Evolutionary conservation across 2,329 filamentous ascomycete genomes (phyloP), one percentile per base, ranked within the genome.

Genomic region (Dactylellina sp.): DNA sequence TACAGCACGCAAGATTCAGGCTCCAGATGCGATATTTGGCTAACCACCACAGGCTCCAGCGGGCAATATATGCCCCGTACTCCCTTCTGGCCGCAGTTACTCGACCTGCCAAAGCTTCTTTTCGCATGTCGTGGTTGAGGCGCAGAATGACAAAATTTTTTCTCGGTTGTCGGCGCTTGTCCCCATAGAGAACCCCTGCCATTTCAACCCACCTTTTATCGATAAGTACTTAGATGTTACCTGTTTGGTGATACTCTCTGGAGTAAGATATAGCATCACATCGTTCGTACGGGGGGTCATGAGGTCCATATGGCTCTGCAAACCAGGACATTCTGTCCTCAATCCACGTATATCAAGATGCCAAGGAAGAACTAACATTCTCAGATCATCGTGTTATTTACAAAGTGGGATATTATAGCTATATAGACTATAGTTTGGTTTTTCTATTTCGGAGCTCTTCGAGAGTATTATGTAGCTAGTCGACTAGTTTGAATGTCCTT

Each of bases 131-230:
- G 63, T 68, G 63, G 63, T 59, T 47, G 53, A 60, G 64, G 64
- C 64, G 64, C 64, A 70, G 56, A 70, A 70, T 70, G 64, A 70
- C 64, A 61, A 61, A 70, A 70, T 61, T 61, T 68, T 70, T 46
- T 56, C 7, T 42, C 53, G 37, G 1, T 28, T 40, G 35, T 7
- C 35, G 18, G 56, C 63, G 63, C 63, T 68, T 68, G 63, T 46
- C 63, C 53, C 1, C 24, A 68, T 59, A 40, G 44, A 37, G 63
- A 14, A 68, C 37, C 66, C 66, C 55, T 72, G 52, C 66, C 39
- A 25, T 16, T 16, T 14, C 37, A 63, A 24, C 32, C 50, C 59
- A 68, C 53, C 28, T 59, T 32, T 52, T 68, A 68, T 68, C 63
- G 63, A 71, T 62, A 62, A 71, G 32, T 35, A 37, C 42, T 52